phyloP scores from a whole-genome alignment of 345 rosid genomes.

The Excoecaria cochinchinensis region DNA sequence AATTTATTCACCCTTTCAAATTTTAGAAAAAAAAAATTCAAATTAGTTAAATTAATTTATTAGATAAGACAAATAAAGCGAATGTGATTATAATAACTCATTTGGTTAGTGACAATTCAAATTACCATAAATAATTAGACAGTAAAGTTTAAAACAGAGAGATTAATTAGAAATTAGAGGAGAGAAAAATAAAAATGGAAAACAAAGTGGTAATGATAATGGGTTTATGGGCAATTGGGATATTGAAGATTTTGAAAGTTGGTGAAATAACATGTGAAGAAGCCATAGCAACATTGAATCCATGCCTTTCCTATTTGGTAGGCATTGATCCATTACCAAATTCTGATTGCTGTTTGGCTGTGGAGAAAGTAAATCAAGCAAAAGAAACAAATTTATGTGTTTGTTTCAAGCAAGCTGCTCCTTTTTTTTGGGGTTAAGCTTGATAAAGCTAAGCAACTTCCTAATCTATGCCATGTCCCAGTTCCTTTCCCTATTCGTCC shows the following conservation, averaged over 20 bases:
- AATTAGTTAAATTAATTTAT: too few relatives aligned
- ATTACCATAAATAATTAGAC: too few relatives aligned
- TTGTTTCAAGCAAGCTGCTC: constrained; percentile 22
- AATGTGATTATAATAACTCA: too few relatives aligned
- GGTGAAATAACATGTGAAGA: not conserved
- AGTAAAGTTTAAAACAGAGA: too few relatives aligned
- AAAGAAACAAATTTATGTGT: constrained; percentile 21
- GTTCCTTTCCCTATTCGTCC: constrained; percentile 28
- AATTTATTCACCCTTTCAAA: too few relatives aligned
- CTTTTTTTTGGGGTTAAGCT: constrained; percentile 10
- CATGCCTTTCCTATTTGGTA: not conserved
- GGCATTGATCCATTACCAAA: not conserved
- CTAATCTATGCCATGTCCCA: constrained; percentile 18
- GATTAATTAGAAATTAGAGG: too few relatives aligned
- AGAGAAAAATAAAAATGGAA: not conserved
- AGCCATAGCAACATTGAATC: not conserved
- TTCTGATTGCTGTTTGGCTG: not conserved
- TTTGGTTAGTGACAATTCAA: too few relatives aligned
- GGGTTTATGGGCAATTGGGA: constrained; percentile 8
- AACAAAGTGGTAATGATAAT: not conserved
- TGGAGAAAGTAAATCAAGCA: not conserved
- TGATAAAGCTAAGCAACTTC: constrained; percentile 26
- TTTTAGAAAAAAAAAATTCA: too few relatives aligned
- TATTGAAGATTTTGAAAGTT: not conserved
- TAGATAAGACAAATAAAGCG: too few relatives aligned